phyloP scores from a whole-genome alignment of 176 grass and related monocot species.

The Juncus inflexus region DNA sequence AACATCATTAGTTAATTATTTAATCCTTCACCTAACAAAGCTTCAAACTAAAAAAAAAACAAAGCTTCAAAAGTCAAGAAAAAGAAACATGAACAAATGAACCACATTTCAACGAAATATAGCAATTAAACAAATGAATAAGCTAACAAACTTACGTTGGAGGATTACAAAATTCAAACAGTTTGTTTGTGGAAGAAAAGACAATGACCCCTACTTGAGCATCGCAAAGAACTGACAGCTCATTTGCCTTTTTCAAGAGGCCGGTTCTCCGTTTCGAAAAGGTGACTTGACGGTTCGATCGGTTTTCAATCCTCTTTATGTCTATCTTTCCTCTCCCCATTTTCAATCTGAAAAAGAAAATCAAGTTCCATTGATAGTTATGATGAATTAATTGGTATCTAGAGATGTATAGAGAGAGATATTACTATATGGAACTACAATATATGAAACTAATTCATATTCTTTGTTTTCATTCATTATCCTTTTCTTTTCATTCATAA shows the following conservation, averaged over 20 bases:
- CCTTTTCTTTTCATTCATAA: too few relatives aligned
- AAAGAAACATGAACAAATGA: neutral
- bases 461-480: too few relatives aligned
- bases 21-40: too few relatives aligned
- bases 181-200: constrained; percentile 62
- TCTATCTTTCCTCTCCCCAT: constrained; percentile 85
- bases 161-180: constrained; percentile 72
- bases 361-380: neutral
- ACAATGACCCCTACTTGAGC: constrained; percentile 67
- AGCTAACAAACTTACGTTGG: constrained; percentile 42
- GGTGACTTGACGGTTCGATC: constrained; percentile 63
- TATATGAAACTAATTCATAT: too few relatives aligned
- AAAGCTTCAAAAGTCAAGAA: neutral
- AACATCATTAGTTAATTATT: too few relatives aligned
- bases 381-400: neutral
- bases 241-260: constrained; percentile 75
- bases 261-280: constrained; percentile 81
- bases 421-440: too few relatives aligned
- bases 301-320: constrained; percentile 80
- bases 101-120: neutral
- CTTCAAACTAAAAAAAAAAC: too few relatives aligned
- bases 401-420: neutral
- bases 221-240: constrained; percentile 65
- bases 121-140: constrained; percentile 6
- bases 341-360: constrained; percentile 1